phyloP scores from a whole-genome alignment of 2,329 filamentous ascomycete genomes.

The Pestalotiopsis sp. region DNA sequence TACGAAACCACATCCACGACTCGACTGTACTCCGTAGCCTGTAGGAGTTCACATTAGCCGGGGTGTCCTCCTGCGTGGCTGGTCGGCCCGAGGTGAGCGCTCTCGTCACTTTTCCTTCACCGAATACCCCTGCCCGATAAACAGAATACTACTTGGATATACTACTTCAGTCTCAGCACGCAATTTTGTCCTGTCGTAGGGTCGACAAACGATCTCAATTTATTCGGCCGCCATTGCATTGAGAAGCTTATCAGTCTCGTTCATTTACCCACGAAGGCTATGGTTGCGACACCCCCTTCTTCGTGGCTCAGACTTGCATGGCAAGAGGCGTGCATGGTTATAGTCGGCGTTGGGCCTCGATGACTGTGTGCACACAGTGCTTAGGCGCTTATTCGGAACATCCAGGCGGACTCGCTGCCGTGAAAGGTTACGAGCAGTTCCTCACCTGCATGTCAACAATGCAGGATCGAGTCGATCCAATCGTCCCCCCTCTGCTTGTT shows the following conservation, averaged over 20 bases:
- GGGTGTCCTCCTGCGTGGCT: constrained; percentile 1
- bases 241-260: not conserved
- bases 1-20: not conserved
- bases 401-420: not conserved
- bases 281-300: not conserved
- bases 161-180: not conserved
- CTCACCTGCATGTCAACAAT: constrained; percentile 3
- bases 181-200: not conserved
- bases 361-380: constrained; percentile 5
- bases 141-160: not conserved
- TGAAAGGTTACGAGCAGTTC: not conserved
- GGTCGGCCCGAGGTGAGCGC: constrained; percentile 8
- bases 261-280: not conserved
- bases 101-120: not conserved
- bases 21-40: not conserved
- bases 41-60: not conserved
- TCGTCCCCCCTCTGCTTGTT: not conserved
- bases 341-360: constrained; percentile 5
- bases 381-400: constrained; percentile 8
- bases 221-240: not conserved
- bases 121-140: not conserved
- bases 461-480: not conserved
- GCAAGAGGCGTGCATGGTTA: not conserved
- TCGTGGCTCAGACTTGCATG: not conserved
- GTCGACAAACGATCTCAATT: not conserved